These are phyloP conservation scores for Tylopilus balloui DNA, from an alignment of 768 basidiomycete species.

Conservation along the genomic window DNA sequence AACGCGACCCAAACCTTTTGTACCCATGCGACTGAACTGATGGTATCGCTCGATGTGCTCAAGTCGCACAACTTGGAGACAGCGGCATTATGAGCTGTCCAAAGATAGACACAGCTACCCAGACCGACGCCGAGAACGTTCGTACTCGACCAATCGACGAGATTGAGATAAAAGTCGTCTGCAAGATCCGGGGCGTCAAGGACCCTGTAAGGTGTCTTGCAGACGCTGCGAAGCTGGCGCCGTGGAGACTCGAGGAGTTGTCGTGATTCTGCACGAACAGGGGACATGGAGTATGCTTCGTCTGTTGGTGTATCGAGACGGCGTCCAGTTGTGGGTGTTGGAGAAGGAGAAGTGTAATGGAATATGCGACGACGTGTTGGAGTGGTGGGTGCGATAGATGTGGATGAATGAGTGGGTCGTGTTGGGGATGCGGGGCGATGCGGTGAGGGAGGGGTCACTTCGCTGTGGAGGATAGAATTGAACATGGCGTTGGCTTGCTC, in stretches of 20 bases:
- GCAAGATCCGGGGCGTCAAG: conserved; percentile 96
- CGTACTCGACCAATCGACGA: conserved; percentile 95
- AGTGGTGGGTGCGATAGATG: conserved; percentile 41
- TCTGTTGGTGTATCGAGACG: conserved; percentile 81
- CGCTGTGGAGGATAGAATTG: conserved; percentile 68
- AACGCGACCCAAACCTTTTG: conserved; percentile 47
- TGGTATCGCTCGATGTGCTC: conserved; percentile 53
- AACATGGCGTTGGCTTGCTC: conserved; percentile 86
- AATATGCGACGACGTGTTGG: conserved; percentile 60
- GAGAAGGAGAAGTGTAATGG: conserved; percentile 59
- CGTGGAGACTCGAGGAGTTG: conserved; percentile 81
- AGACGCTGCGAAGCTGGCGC: conserved; percentile 74
- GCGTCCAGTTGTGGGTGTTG: conserved; percentile 41
- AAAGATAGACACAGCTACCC: conserved; percentile 89
- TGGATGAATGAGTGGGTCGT: conserved; percentile 36
- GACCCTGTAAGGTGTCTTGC: conserved; percentile 95
- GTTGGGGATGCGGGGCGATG: conserved; percentile 59
- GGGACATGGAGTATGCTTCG: conserved; percentile 86
- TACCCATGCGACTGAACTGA: conserved; percentile 92
- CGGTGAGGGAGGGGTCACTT: conserved; percentile 71
- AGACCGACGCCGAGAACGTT: conserved; percentile 95
- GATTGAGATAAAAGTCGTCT: conserved; percentile 97
- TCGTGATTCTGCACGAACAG: conserved; percentile 80
- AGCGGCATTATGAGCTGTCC: conserved; percentile 91
- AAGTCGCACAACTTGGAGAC: conserved; percentile 92